Percentiles rank a stretch among this genome's conserved stretches.
These are phyloP conservation scores for Trichoderma gamsii DNA, from an alignment of 495 filamentous ascomycete genomes.

Conservation along the genomic window DNA sequence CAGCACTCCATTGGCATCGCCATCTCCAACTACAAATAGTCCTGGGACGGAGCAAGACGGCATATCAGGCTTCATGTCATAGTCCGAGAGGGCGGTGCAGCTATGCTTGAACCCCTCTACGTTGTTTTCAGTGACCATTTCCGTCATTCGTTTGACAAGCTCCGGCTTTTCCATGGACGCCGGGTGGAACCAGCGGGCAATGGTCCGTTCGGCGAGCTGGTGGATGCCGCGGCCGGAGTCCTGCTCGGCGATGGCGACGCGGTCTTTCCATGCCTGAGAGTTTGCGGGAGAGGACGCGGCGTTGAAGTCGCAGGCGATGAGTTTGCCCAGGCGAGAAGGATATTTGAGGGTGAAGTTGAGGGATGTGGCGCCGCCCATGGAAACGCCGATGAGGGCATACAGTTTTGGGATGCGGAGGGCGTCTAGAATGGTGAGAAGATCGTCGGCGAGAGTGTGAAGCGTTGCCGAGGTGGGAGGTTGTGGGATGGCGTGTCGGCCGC, in stretches of 20 bases:
- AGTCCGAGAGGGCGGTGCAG: slow-evolving; percentile 68
- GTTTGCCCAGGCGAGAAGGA: slow-evolving; percentile 49
- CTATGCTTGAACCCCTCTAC: slow-evolving; percentile 62
- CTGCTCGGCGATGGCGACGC: slow-evolving; percentile 60
- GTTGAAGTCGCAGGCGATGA: slow-evolving; percentile 76
- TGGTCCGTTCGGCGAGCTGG: slow-evolving; percentile 59
- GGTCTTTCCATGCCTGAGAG: slow-evolving; percentile 68
- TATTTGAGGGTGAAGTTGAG: slow-evolving; percentile 64
- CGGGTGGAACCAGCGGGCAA: slow-evolving; percentile 68
- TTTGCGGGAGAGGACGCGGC: slow-evolving; percentile 60
- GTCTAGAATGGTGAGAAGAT: slow-evolving; percentile 53
- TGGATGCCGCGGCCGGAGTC: slow-evolving; percentile 42
- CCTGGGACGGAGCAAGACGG: slow-evolving; percentile 51
- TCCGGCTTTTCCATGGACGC: slow-evolving; percentile 47
- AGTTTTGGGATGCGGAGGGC: slow-evolving; percentile 56
- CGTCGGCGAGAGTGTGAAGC: slow-evolving; percentile 59
- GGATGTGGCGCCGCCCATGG: slow-evolving; percentile 68
- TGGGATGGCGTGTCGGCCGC: slow-evolving; percentile 54
- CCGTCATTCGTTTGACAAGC: slow-evolving; percentile 43
- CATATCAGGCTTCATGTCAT: slow-evolving; percentile 64
- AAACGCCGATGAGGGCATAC: slow-evolving; percentile 62
- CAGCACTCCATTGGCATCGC: slow-evolving; percentile 60
- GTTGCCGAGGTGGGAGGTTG: slow-evolving; percentile 36
- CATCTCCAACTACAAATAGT: slow-evolving; percentile 61
- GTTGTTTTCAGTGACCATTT: slow-evolving; percentile 57